Evolutionary conservation across 2,329 filamentous ascomycete species (phyloP).

Genomic region (Claviceps fusiformis): DNA sequence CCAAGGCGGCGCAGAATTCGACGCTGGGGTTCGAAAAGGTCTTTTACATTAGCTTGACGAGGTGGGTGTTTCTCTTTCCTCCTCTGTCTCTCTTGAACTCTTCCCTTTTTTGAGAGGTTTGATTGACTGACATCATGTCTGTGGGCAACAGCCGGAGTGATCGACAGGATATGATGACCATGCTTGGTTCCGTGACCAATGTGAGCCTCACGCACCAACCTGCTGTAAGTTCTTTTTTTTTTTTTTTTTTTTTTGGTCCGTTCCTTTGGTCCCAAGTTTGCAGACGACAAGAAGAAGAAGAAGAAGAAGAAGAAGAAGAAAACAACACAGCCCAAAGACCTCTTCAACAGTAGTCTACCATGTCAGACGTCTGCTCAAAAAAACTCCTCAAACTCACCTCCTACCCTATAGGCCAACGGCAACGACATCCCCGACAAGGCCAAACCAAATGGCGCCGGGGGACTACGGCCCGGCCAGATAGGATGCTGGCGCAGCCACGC

Average conservation of each 20-base stretch:
- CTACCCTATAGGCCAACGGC: background rate
- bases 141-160: background rate
- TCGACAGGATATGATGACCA: constrained; percentile 1
- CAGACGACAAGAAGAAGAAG: too few relatives aligned
- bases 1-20: background rate
- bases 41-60: constrained; percentile 1
- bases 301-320: too few relatives aligned
- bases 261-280: too few relatives aligned
- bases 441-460: background rate
- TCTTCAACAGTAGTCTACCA: background rate
- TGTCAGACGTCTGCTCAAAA: too few relatives aligned
- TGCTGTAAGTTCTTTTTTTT: background rate
- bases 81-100: background rate
- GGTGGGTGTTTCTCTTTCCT: background rate
- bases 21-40: constrained; percentile 3
- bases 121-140: too few relatives aligned
- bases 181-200: background rate
- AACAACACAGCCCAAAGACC: too few relatives aligned
- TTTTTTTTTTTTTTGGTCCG: too few relatives aligned
- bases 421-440: background rate
- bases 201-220: background rate
- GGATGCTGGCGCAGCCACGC: constrained; percentile 3
- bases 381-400: background rate
- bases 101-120: background rate
- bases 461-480: background rate